Conservation (phyloP, 2,329 filamentous ascomycete species). For the Venturia asperata region DNA sequence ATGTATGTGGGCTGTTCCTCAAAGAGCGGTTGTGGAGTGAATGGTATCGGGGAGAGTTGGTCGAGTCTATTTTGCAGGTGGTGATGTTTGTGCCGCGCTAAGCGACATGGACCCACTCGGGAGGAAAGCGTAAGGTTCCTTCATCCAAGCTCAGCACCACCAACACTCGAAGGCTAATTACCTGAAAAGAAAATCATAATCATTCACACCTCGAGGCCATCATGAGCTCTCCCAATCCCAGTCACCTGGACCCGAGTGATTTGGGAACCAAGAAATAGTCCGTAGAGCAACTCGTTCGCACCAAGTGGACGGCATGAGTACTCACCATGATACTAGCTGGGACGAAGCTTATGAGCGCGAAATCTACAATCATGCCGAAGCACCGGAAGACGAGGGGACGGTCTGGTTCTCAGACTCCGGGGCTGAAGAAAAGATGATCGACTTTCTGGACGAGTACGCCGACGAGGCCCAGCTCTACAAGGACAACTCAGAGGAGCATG, state of each 20-base stretch:
- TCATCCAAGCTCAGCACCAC: not conserved
- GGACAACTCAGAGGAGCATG: slow-evolving; percentile 20
- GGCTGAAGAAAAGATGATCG: slow-evolving; percentile 73
- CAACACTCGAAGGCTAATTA: not conserved
- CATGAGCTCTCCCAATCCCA: slow-evolving; percentile 12
- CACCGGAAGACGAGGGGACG: slow-evolving; percentile 75
- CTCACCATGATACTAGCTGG: slow-evolving; percentile 30
- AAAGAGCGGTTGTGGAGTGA: slow-evolving; percentile 18
- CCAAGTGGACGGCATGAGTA: not conserved
- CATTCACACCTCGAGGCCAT: not conserved
- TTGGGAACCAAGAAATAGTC: slow-evolving; percentile 22
- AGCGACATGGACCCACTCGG: not conserved
- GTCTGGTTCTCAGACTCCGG: slow-evolving; percentile 95
- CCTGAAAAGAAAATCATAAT: not conserved
- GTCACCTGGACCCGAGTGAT: slow-evolving; percentile 20
- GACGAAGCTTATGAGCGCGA: slow-evolving; percentile 65
- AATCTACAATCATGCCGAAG: slow-evolving; percentile 60
- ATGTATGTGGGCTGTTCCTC: slow-evolving; percentile 18
- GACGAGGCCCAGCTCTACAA: slow-evolving; percentile 41
- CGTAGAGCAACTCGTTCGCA: slow-evolving; percentile 6
- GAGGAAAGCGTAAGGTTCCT: not conserved
- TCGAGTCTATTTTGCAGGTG: not conserved
- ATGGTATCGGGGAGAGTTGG: not conserved
- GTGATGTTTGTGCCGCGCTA: slow-evolving; percentile 3
- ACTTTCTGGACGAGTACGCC: slow-evolving; percentile 51